These are phyloP conservation scores for Aspergillus clavatus DNA, from an alignment of 2,329 filamentous ascomycete species.

Conservation along the genomic window DNA sequence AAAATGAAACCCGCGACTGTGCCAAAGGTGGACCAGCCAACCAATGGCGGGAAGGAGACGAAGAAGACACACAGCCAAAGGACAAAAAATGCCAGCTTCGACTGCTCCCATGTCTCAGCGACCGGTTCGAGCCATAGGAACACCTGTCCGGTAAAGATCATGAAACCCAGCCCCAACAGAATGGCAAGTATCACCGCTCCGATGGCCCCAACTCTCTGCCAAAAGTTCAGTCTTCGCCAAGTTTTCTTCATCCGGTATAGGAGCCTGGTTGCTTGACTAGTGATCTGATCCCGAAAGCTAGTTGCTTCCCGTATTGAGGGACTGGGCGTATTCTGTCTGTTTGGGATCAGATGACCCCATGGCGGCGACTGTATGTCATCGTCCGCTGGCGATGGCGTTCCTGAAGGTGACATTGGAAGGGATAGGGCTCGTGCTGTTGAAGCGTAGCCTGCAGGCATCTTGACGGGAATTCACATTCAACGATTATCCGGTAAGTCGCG, in stretches of 20 bases:
- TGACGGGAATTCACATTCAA: slow-evolving; percentile 4
- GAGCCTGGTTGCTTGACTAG: slow-evolving; percentile 34
- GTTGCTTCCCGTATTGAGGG: slow-evolving; percentile 29
- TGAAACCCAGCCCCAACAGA: slow-evolving; percentile 60
- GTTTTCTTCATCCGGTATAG: slow-evolving; percentile 30
- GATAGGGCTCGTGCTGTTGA: slow-evolving; percentile 51
- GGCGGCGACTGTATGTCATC: slow-evolving; percentile 43
- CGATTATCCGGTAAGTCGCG: neutral
- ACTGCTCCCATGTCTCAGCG: slow-evolving; percentile 70
- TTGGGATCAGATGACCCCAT: slow-evolving; percentile 48
- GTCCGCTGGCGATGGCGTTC: slow-evolving; percentile 44
- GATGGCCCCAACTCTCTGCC: slow-evolving; percentile 59
- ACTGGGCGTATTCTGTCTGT: slow-evolving; percentile 38
- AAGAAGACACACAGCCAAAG: slow-evolving; percentile 70
- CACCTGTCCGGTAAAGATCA: slow-evolving; percentile 74
- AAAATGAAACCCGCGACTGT: slow-evolving; percentile 68
- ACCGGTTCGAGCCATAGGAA: slow-evolving; percentile 69
- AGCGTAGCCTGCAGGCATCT: slow-evolving; percentile 48
- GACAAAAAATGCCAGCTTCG: slow-evolving; percentile 67
- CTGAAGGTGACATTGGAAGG: slow-evolving; percentile 44
- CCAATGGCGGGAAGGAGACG: slow-evolving; percentile 78
- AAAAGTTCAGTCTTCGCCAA: slow-evolving; percentile 40
- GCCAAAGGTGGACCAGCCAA: slow-evolving; percentile 77
- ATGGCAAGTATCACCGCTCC: slow-evolving; percentile 48
- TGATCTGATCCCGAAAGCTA: slow-evolving; percentile 35